Evolutionary conservation across 1,139 yeast genomes (phyloP), one percentile per base, ranked within the genome.

Genomic region (Taphrina wiesneri): DNA sequence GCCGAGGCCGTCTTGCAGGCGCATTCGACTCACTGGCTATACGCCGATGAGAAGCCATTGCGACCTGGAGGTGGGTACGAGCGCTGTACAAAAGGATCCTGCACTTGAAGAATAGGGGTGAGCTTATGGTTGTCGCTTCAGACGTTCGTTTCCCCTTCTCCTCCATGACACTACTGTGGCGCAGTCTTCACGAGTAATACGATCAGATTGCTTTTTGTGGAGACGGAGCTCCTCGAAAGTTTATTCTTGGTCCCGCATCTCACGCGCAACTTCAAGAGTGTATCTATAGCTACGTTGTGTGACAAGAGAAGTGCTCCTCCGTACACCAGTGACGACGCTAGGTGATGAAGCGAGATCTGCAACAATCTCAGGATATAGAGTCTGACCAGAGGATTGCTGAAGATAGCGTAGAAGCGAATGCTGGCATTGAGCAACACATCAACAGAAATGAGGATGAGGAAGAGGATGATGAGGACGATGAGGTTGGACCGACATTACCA

Each of bases 391-490:
- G n/a, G 6, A 4, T 6, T 6, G 19, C 43, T 13, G 43, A 13
- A 6, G 3, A 13, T 13, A 19, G n/a, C 19, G 43, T n/a, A 2
- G 19, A 39, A 15, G 43, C 2, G 2, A 15, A 13, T 2, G 3
- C 43, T 15, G 6, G 43, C 43, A 39, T 9, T 9, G 43, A 53
- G 21, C 46, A 19, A 23, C n/a, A 32, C 28, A 23, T 9, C 28
- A 13, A 45, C 25, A 3, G 2, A n/a, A 54, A 25, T 11, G 51
- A 39, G 13, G 51, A 46, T 23, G 36, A 9, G 21, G 67, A 13
- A 34, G 49, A 28, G 36, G 43, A 41, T 2, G 59, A 46, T 11
- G 69, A 67, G 2, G 73, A 71, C 45, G 74, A 71, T 39, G 72
- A 65, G 7, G 69, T 72, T 6, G 69, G 69, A 17, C 69, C 69